A percentile compares a stretch with the other conserved stretches of the same genome.
phyloP scores from a whole-genome alignment of 805 yeast genomes.

The Starmerella stellata region DNA sequence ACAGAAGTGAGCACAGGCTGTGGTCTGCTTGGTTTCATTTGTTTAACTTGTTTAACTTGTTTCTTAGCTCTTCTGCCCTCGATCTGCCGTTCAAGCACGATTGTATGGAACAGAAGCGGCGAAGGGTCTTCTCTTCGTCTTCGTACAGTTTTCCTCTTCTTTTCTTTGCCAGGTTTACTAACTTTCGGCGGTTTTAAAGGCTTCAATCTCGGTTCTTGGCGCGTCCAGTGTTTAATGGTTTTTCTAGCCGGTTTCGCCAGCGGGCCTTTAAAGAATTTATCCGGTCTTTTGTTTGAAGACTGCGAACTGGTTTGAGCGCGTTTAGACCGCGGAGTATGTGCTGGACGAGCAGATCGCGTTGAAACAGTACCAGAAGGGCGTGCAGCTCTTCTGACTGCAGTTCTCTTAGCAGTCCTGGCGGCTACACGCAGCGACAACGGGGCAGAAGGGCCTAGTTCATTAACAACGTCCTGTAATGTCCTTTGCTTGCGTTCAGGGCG shows the following conservation, averaged over 20 bases:
- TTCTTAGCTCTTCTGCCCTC: too few species aligned
- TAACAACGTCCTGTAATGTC: conserved; percentile 2
- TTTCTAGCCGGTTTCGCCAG: conserved; percentile 1
- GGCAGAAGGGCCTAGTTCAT: conserved; percentile 3
- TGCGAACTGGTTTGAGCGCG: too few species aligned
- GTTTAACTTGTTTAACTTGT: too few species aligned
- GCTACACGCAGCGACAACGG: conserved; percentile 6
- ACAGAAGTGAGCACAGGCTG: too few species aligned
- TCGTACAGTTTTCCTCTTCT: neutral
- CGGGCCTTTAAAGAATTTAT: conserved; percentile 3
- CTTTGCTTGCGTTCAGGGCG: neutral
- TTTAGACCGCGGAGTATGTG: too few species aligned
- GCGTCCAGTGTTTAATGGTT: conserved; percentile 2
- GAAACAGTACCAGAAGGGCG: too few species aligned
- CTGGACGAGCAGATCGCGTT: too few species aligned
- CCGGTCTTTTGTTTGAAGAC: too few species aligned
- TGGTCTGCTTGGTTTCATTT: too few species aligned
- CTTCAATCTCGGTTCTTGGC: neutral
- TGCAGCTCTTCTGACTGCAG: too few species aligned
- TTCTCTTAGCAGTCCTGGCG: conserved; percentile 8
- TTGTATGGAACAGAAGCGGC: conserved; percentile 2
- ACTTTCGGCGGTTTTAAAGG: neutral
- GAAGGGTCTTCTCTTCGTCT: neutral
- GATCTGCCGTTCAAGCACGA: conserved; percentile 2
- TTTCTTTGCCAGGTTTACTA: neutral